Percentiles rank a stretch among this genome's conserved stretches.
Evolutionary conservation across 2,329 filamentous ascomycete genomes (phyloP).

Genomic region (Pezicula rhizophila): DNA sequence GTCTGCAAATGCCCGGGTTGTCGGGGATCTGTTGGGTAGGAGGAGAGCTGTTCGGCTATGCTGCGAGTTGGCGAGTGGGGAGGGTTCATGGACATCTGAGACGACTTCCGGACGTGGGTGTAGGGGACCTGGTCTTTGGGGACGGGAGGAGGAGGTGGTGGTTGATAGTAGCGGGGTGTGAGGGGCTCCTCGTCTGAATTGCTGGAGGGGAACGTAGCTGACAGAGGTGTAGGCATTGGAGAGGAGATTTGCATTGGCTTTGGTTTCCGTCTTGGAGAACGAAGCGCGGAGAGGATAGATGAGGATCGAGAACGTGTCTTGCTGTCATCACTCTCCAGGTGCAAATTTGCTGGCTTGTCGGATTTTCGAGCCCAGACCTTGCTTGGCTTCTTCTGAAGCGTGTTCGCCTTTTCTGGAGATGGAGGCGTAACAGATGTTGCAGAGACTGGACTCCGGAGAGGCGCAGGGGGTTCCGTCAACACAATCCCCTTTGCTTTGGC

Average conservation of each 20-base stretch:
- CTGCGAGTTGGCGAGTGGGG: conserved; percentile 17
- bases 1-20: conserved; percentile 9
- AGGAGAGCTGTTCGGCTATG: conserved; percentile 21
- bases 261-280: conserved; percentile 42
- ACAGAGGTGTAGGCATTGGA: conserved; percentile 59
- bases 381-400: conserved; percentile 36
- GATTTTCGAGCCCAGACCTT: conserved; percentile 13
- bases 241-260: conserved; percentile 55
- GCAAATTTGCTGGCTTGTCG: conserved; percentile 34
- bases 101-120: conserved; percentile 10
- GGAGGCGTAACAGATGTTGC: conserved; percentile 17
- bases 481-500: conserved; percentile 52
- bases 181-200: conserved; percentile 53
- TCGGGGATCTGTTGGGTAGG: conserved; percentile 4
- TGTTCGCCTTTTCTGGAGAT: conserved; percentile 21
- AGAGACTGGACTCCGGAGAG: conserved; percentile 12
- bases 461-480: conserved; percentile 36
- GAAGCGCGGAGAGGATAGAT: conserved; percentile 54
- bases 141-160: conserved; percentile 50
- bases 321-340: conserved; percentile 32
- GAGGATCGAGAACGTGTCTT: conserved; percentile 51
- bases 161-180: conserved; percentile 45
- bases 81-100: conserved; percentile 7
- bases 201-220: conserved; percentile 50
- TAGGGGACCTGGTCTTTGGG: conserved; percentile 40